Evolutionary conservation across 106 monocot species (phyloP).

Genomic region (Platanthera zijinensis): DNA sequence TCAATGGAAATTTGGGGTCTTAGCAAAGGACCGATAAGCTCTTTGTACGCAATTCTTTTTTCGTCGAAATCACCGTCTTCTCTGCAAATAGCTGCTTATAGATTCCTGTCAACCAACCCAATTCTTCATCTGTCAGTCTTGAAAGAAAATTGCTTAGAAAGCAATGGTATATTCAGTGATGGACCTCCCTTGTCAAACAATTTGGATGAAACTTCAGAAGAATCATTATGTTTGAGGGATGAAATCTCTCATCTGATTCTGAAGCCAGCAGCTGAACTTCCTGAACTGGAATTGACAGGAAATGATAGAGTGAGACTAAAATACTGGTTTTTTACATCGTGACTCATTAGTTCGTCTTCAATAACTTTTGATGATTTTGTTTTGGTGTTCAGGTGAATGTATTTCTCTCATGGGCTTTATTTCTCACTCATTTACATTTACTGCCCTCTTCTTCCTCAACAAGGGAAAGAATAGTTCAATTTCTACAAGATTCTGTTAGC

Average conservation of each 20-base stretch:
- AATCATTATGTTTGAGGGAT: slow-evolving; percentile 51
- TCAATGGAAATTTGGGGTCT: slow-evolving; percentile 95
- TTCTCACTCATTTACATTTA: slow-evolving; percentile 62
- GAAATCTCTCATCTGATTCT: slow-evolving; percentile 64
- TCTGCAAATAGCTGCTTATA: slow-evolving; percentile 71
- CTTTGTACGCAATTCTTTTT: slow-evolving; percentile 81
- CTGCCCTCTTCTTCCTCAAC: slow-evolving; percentile 57
- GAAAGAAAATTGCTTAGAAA: slow-evolving; percentile 34
- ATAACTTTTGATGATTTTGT: not conserved
- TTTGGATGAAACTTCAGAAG: slow-evolving; percentile 35
- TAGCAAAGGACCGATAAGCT: slow-evolving; percentile 53
- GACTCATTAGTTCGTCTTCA: not conserved
- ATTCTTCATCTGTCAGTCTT: slow-evolving; percentile 42
- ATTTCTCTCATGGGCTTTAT: slow-evolving; percentile 75
- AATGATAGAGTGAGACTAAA: slow-evolving; percentile 48
- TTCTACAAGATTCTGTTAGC: slow-evolving; percentile 71
- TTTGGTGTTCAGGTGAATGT: slow-evolving; percentile 56
- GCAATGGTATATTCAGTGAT: slow-evolving; percentile 10
- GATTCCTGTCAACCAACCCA: slow-evolving; percentile 59
- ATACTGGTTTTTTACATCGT: not conserved
- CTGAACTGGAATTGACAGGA: slow-evolving; percentile 51
- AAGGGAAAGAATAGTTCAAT: slow-evolving; percentile 53
- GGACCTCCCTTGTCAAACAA: slow-evolving; percentile 11
- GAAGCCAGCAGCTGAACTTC: slow-evolving; percentile 39
- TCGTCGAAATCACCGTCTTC: slow-evolving; percentile 46